Evolutionary conservation across 441 rosid species (phyloP).

Genomic region (Aleurites moluccanus): DNA sequence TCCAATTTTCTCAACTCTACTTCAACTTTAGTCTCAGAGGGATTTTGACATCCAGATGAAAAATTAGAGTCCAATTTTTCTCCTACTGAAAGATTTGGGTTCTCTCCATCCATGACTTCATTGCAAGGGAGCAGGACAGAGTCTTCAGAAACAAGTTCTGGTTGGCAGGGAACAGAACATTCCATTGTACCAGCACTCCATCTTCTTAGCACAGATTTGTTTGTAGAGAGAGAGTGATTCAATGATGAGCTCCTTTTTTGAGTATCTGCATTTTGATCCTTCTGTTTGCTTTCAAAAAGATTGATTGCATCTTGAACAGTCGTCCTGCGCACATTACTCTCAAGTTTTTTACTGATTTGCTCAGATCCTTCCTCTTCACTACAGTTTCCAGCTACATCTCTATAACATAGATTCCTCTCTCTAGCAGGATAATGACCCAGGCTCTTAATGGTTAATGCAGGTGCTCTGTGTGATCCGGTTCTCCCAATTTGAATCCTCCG

Average conservation of each 20-base stretch:
- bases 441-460: slow-evolving; percentile 63
- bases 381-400: slow-evolving; percentile 35
- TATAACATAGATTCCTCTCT: slow-evolving; percentile 36
- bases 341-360: slow-evolving; percentile 40
- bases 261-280: slow-evolving; percentile 41
- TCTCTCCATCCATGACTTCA: slow-evolving; percentile 30
- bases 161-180: slow-evolving; percentile 37
- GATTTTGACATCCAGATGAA: slow-evolving; percentile 21
- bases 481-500: slow-evolving; percentile 71
- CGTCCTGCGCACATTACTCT: slow-evolving; percentile 43
- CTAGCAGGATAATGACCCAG: slow-evolving; percentile 49
- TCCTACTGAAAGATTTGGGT: slow-evolving; percentile 26
- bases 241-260: slow-evolving; percentile 38
- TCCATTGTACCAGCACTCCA: slow-evolving; percentile 65
- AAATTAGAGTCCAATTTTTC: slow-evolving; percentile 35
- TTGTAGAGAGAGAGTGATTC: slow-evolving; percentile 36
- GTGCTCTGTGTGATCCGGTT: slow-evolving; percentile 52
- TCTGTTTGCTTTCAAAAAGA: slow-evolving; percentile 67
- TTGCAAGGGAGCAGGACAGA: slow-evolving; percentile 27
- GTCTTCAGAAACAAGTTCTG: slow-evolving; percentile 34
- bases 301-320: slow-evolving; percentile 66
- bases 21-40: slow-evolving; percentile 32
- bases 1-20: slow-evolving; percentile 30
- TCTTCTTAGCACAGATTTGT: slow-evolving; percentile 61
- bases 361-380: slow-evolving; percentile 51